Conservation (phyloP, 176 grass and related monocot genomes). For the Areca catechu region DNA sequence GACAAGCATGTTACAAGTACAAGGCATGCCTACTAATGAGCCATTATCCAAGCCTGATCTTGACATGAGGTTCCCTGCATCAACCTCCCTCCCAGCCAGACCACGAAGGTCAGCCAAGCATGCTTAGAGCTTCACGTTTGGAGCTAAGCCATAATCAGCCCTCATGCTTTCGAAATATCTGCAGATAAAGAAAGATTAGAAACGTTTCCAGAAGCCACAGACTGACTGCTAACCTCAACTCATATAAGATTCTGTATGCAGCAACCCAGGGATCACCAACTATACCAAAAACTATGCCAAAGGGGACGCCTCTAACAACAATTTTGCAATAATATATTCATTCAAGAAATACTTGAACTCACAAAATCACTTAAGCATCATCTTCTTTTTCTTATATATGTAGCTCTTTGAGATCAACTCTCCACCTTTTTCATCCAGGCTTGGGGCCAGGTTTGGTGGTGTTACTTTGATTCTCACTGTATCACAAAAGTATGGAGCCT, state of each 20-base stretch:
- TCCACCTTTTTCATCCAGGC: constrained; percentile 48
- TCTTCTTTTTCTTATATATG: neutral
- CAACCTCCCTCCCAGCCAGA: constrained; percentile 27
- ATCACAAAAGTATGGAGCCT: no score
- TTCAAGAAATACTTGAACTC: neutral
- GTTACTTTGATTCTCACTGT: constrained; percentile 23
- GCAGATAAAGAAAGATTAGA: constrained; percentile 4
- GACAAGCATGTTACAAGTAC: constrained; percentile 47
- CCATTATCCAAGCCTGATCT: constrained; percentile 36
- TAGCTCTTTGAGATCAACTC: no score
- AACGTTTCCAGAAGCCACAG: neutral
- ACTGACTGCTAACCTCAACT: neutral
- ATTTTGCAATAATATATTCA: no score
- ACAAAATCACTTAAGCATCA: neutral
- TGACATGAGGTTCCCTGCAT: constrained; percentile 52
- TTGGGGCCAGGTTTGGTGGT: constrained; percentile 40
- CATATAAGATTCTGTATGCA: no score
- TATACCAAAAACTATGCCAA: no score
- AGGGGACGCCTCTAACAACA: no score
- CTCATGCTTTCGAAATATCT: constrained; percentile 59
- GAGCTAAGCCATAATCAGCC: constrained; percentile 35
- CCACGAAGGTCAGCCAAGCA: no score
- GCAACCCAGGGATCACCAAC: no score
- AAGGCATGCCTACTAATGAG: constrained; percentile 38
- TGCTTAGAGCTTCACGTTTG: no score